Percentiles rank a stretch among this genome's conserved stretches.
phyloP scores from a whole-genome alignment of 2,329 filamentous ascomycete species.

The Ciborinia camelliae region DNA sequence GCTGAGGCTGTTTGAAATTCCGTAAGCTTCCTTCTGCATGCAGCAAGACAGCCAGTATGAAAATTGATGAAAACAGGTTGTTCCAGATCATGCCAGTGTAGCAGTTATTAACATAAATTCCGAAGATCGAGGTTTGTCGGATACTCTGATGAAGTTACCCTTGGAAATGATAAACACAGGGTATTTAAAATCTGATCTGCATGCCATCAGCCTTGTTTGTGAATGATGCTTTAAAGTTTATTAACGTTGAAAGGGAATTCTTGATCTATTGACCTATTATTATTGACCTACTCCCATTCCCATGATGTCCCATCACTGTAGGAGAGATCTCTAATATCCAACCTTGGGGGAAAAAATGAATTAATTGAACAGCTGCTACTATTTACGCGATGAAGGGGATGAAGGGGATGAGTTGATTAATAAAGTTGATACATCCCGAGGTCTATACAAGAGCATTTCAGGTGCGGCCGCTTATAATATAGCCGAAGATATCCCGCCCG shows the following conservation, averaged over 20 bases:
- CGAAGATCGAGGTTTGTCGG: not conserved
- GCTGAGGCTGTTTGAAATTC: too few relatives aligned
- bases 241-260: not conserved
- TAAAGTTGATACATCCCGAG: too few relatives aligned
- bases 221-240: not conserved
- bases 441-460: too few relatives aligned
- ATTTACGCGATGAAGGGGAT: not conserved
- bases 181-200: not conserved
- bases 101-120: too few relatives aligned
- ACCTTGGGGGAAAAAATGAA: too few relatives aligned
- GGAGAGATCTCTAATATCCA: constrained; percentile 1
- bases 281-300: too few relatives aligned
- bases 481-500: not conserved
- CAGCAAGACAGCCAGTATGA: not conserved
- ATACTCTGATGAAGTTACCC: not conserved
- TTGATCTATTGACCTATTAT: too few relatives aligned
- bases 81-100: too few relatives aligned
- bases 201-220: not conserved
- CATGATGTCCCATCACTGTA: too few relatives aligned
- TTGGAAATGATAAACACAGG: constrained; percentile 7
- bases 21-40: not conserved
- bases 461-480: not conserved
- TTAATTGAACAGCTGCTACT: too few relatives aligned
- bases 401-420: too few relatives aligned
- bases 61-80: not conserved